Conservation (phyloP, 2,329 filamentous ascomycete genomes). For the Beauveria sp. region DNA sequence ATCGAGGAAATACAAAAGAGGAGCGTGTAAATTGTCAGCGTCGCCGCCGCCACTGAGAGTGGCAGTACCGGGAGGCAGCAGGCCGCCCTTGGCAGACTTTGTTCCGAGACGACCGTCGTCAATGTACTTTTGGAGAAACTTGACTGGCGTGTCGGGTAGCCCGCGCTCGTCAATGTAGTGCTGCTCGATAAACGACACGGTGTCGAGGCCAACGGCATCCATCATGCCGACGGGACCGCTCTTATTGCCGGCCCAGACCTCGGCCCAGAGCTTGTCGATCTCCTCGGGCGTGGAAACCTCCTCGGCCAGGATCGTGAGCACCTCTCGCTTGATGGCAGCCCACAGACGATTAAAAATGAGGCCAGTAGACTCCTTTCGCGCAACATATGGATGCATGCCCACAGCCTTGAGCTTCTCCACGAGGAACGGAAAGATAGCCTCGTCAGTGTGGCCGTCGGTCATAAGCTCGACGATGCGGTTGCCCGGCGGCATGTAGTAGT, state of each 20-base stretch:
- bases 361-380: conserved; percentile 40
- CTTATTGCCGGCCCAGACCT: conserved; percentile 21
- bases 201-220: conserved; percentile 45
- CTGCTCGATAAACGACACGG: conserved; percentile 43
- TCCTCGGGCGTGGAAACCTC: conserved; percentile 40
- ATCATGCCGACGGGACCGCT: conserved; percentile 25
- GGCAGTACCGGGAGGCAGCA: conserved; percentile 23
- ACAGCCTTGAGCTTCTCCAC: conserved; percentile 29
- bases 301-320: conserved; percentile 39
- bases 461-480: conserved; percentile 44
- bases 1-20: conserved; percentile 22
- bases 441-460: conserved; percentile 38
- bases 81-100: conserved; percentile 34
- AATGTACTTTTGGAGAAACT: conserved; percentile 39
- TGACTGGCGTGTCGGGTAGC: conserved; percentile 32
- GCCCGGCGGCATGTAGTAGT: conserved; percentile 43
- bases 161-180: conserved; percentile 44
- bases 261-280: conserved; percentile 39
- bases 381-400: conserved; percentile 33
- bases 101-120: conserved; percentile 37
- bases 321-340: conserved; percentile 48
- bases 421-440: conserved; percentile 37
- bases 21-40: conserved; percentile 2
- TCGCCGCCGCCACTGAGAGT: conserved; percentile 3
- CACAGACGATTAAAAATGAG: conserved; percentile 50